Conservation (phyloP, 306 rosid species). For the Cucurbita ficifolia region DNA sequence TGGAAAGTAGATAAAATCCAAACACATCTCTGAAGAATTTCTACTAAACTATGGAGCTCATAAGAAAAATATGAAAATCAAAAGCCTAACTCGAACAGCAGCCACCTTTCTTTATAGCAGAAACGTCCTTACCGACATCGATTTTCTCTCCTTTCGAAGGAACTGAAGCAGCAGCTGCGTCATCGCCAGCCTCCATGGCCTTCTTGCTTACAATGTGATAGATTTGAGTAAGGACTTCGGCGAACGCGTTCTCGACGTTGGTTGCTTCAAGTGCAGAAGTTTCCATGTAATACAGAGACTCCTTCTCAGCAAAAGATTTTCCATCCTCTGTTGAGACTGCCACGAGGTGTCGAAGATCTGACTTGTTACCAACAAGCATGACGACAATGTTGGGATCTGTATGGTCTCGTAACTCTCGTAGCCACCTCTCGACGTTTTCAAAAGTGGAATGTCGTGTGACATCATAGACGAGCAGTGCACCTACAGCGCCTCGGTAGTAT, state of each 20-base stretch:
- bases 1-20: neutral
- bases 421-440: slow-evolving; percentile 43
- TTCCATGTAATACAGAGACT: slow-evolving; percentile 45
- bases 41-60: slow-evolving; percentile 16
- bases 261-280: slow-evolving; percentile 29
- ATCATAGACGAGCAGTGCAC: slow-evolving; percentile 47
- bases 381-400: slow-evolving; percentile 50
- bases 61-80: neutral
- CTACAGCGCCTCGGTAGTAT: slow-evolving; percentile 51
- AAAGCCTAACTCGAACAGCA: slow-evolving; percentile 34
- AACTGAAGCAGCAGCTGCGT: slow-evolving; percentile 18
- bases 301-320: slow-evolving; percentile 36
- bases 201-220: too few relatives aligned
- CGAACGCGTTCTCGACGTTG: too few relatives aligned
- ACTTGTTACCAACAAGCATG: slow-evolving; percentile 55
- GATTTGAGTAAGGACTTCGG: too few relatives aligned
- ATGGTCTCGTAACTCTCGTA: slow-evolving; percentile 45
- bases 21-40: slow-evolving; percentile 13
- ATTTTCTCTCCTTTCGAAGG: slow-evolving; percentile 46
- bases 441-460: slow-evolving; percentile 46
- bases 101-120: slow-evolving; percentile 36
- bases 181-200: slow-evolving; percentile 26
- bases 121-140: slow-evolving; percentile 35
- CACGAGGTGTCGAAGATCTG: slow-evolving; percentile 46
- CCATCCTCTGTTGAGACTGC: slow-evolving; percentile 48